phyloP scores from a whole-genome alignment of 257 asterid species.

The Solanum boliviense region DNA sequence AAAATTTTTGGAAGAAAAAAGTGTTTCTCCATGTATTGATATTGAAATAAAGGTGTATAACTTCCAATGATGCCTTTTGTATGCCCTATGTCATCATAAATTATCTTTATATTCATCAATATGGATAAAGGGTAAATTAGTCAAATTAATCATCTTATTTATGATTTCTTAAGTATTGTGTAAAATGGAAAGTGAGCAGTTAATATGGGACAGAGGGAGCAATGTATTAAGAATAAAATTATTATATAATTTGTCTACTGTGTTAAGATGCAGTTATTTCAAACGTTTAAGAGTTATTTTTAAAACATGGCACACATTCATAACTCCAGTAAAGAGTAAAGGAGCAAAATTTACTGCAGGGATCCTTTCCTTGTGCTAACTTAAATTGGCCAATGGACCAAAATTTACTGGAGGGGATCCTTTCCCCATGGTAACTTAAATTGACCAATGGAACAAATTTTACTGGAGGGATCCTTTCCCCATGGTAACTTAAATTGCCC shows the following conservation, averaged over 20 bases:
- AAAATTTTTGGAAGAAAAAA: no score
- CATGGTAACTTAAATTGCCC: neutral
- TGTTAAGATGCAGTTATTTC: neutral
- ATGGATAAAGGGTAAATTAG: no score
- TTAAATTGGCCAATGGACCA: neutral
- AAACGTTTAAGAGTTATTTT: neutral
- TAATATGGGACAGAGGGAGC: no score
- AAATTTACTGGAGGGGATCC: neutral
- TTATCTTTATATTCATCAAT: no score
- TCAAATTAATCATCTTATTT: no score
- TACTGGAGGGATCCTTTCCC: neutral
- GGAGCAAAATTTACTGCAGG: neutral
- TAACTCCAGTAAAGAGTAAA: neutral
- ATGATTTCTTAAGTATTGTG: no score
- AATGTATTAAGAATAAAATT: neutral
- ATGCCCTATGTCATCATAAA: no score
- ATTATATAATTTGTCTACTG: neutral
- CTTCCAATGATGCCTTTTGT: no score
- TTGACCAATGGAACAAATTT: neutral
- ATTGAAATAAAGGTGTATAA: no score
- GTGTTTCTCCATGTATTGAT: no score
- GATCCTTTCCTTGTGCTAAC: neutral
- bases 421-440: neutral
- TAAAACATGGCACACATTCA: neutral
- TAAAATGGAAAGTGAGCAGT: no score